phyloP scores from a whole-genome alignment of 768 basidiomycete genomes.

The Fistulinella prunicolor region DNA sequence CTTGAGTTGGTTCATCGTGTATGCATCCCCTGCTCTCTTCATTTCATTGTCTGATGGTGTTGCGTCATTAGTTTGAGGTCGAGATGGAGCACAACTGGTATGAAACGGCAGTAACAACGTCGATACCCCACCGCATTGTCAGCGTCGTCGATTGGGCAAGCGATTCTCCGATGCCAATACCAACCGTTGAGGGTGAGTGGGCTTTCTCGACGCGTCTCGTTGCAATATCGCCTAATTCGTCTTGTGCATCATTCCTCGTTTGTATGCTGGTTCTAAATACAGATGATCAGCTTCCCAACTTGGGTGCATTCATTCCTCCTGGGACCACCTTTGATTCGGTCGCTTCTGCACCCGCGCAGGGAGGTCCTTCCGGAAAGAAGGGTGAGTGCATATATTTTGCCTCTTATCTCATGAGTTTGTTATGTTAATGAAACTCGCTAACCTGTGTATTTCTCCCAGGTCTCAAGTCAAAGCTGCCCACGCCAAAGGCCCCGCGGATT shows the following conservation, averaged over 20 bases:
- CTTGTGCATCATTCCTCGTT: background rate
- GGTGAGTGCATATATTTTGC: background rate
- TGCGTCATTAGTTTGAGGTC: constrained; percentile 66
- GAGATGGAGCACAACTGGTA: constrained; percentile 98
- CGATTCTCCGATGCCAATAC: constrained; percentile 54
- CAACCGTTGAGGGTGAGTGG: constrained; percentile 14
- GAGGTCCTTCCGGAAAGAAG: constrained; percentile 14
- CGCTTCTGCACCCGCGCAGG: constrained; percentile 1
- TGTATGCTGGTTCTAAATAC: background rate
- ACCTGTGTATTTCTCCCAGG: constrained; percentile 1
- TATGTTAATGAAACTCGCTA: background rate
- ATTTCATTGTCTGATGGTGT: background rate
- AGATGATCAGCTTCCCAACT: constrained; percentile 23
- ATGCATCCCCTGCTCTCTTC: background rate
- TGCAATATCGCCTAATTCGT: background rate
- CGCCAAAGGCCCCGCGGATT: constrained; percentile 7
- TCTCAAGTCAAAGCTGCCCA: constrained; percentile 7
- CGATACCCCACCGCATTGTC: constrained; percentile 73
- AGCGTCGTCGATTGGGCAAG: constrained; percentile 95
- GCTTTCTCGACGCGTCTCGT: background rate
- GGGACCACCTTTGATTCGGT: constrained; percentile 19
- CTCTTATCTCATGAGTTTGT: background rate
- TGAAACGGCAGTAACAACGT: constrained; percentile 77
- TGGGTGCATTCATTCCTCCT: constrained; percentile 25
- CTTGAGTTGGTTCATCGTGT: constrained; percentile 65